A percentile compares a stretch with the other conserved stretches of the same genome.
Evolutionary conservation across 495 filamentous ascomycete species (phyloP).

Genomic region (Neurospora hispaniola): DNA sequence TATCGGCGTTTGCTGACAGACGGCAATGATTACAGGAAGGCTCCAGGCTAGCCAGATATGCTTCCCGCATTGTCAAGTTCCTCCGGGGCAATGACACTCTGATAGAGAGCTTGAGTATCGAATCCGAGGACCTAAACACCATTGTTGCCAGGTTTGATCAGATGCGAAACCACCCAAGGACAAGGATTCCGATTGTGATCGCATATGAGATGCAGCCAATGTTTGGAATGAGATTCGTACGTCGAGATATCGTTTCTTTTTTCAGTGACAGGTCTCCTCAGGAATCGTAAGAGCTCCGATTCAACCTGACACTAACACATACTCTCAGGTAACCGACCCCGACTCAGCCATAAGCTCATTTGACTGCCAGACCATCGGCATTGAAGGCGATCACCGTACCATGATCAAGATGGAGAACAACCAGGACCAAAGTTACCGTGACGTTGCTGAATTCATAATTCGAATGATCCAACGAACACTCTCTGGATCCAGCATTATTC

Average conservation of each 20-base stretch:
- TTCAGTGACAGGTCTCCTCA: background rate
- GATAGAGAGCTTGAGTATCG: constrained; percentile 5
- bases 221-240: constrained; percentile 6
- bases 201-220: constrained; percentile 9
- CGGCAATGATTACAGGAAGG: background rate
- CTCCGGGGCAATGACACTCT: constrained; percentile 6
- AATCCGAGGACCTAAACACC: constrained; percentile 1
- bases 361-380: background rate
- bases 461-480: constrained; percentile 9
- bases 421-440: constrained; percentile 7
- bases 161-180: constrained; percentile 4
- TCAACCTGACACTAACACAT: background rate
- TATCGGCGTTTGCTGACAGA: background rate
- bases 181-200: constrained; percentile 6
- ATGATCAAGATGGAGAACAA: constrained; percentile 11
- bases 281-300: background rate
- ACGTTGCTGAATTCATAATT: constrained; percentile 4
- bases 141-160: constrained; percentile 9
- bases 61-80: constrained; percentile 5
- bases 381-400: constrained; percentile 10
- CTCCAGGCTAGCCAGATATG: constrained; percentile 3
- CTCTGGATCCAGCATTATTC: background rate
- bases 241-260: background rate
- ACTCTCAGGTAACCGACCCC: constrained; percentile 3
- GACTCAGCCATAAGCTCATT: constrained; percentile 8